Percentiles rank a stretch among this genome's conserved stretches.
These are phyloP conservation scores for Septoria linicola DNA, from an alignment of 2,329 filamentous ascomycete species.

Conservation along the genomic window DNA sequence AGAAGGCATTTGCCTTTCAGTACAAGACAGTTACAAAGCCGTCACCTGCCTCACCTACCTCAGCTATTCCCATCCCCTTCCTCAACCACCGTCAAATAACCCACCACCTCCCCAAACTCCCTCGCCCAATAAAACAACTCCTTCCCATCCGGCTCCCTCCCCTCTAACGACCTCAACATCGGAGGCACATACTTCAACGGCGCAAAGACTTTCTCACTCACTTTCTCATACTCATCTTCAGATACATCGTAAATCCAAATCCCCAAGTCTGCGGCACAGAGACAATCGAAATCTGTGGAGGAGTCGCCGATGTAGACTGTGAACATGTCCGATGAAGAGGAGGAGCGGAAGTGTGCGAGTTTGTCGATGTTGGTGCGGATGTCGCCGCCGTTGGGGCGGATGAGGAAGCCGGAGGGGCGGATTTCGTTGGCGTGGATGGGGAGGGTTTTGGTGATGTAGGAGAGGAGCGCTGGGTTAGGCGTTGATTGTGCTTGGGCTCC, in stretches of 20 bases:
- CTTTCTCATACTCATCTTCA: slow-evolving; percentile 14
- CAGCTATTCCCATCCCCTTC: no score
- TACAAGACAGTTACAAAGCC: no score
- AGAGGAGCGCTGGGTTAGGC: no score
- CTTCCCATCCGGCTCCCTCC: not conserved
- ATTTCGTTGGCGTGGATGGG: slow-evolving; percentile 40
- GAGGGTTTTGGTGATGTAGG: slow-evolving; percentile 19
- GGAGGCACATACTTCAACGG: slow-evolving; percentile 26
- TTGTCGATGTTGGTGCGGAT: slow-evolving; percentile 47
- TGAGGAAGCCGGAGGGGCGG: slow-evolving; percentile 34
- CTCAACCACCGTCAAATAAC: not conserved
- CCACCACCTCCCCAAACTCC: slow-evolving; percentile 14
- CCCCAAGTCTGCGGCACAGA: slow-evolving; percentile 47
- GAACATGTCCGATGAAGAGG: slow-evolving; percentile 3
- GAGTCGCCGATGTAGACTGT: slow-evolving; percentile 51
- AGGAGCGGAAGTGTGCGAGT: slow-evolving; percentile 30
- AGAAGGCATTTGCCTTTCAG: no score
- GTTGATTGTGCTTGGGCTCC: slow-evolving; percentile 9
- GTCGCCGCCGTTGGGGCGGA: slow-evolving; percentile 24
- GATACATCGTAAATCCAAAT: slow-evolving; percentile 40
- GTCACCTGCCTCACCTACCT: no score
- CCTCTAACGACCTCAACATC: not conserved
- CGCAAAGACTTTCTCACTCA: slow-evolving; percentile 25
- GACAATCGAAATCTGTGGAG: slow-evolving; percentile 48
- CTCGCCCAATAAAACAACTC: slow-evolving; percentile 24